Base-by-base conservation (phyloP, 1,284 basidiomycete genomes). In the Malassezia furfur region DNA sequence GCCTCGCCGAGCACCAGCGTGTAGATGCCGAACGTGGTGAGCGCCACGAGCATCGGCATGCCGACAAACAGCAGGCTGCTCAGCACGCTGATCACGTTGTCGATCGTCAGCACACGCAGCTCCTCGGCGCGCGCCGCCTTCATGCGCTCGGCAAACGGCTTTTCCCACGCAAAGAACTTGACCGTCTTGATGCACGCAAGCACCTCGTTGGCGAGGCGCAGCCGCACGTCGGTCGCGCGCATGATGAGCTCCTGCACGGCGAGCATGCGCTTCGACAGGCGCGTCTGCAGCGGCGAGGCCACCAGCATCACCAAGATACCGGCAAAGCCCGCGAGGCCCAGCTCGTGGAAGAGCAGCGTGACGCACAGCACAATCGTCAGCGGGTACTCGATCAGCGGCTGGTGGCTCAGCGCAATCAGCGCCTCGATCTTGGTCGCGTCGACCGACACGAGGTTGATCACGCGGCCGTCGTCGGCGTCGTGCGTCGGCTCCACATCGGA, bases 1-100 rank as follows among this genome's bases (percentile, higher is more conserved):
- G 75, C 65, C 50, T 72, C 60, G 58, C 77, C 75, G 63, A 79
- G 69, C 1, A 80, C 67, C 0, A 76, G 50, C 1, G 79, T 79
- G 63, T 80, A 85, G 30, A 81, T 79, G 7, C 79, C 78, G 67
- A 82, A 86, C 0, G 84, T 84, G 15, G 79, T 77, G 19, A 82
- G 64, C 82, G 86, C 86, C 9, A 81, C 82, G 28, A 78, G 54
- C 17, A 82, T 53, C 5, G 84, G 74, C 1, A 85, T 84, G 34
- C 86, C 80, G 31, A 66, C 76, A 10, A 76, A 72, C 31, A 78
- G 54, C 6, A 77, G 54, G 39, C 73, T 72, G 11, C 66, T 66
- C 15, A 76, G 50, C 2, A 75, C 62, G 46, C 68, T 67, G 7
- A 76, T 72, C 7, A 75, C 56, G 48, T 78, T 77, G 21, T 77